phyloP scores from a whole-genome alignment of 257 asterid species.

The Solanum bukasovii region DNA sequence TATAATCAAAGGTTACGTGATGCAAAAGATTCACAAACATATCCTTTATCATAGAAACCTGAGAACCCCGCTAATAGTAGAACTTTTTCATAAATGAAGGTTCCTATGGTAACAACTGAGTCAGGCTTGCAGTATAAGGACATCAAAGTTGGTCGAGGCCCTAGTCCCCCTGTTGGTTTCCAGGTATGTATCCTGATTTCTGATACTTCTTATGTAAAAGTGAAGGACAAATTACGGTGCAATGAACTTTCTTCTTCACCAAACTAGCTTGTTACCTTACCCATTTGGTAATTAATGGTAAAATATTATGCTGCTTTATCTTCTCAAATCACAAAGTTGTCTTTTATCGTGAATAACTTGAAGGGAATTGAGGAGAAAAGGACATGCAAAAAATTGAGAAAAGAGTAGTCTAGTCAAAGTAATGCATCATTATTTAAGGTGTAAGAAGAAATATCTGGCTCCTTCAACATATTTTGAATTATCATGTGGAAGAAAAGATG shows the following conservation, averaged over 20 bases:
- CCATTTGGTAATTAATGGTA: background rate
- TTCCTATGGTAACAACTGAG: conserved; percentile 74
- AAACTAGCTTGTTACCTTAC: background rate
- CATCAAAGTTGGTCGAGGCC: conserved; percentile 78
- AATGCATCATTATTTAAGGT: background rate
- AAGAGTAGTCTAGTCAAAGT: background rate
- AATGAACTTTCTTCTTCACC: background rate
- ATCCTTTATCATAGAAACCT: background rate
- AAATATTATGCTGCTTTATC: background rate
- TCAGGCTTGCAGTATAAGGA: conserved; percentile 97
- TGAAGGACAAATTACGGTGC: background rate
- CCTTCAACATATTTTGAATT: background rate
- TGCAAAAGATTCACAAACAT: background rate
- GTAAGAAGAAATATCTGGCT: background rate
- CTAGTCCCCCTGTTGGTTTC: conserved; percentile 93
- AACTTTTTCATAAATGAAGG: conserved; percentile 27
- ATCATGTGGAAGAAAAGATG: background rate
- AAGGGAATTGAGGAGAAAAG: background rate
- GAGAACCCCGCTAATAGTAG: background rate
- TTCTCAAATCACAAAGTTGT: background rate
- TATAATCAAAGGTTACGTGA: background rate
- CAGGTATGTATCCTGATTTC: conserved; percentile 41
- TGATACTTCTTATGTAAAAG: background rate
- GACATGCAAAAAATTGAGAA: background rate
- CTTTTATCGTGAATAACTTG: background rate